Conservation (phyloP, 139 green algal species). For the Coelastrella sp. region DNA sequence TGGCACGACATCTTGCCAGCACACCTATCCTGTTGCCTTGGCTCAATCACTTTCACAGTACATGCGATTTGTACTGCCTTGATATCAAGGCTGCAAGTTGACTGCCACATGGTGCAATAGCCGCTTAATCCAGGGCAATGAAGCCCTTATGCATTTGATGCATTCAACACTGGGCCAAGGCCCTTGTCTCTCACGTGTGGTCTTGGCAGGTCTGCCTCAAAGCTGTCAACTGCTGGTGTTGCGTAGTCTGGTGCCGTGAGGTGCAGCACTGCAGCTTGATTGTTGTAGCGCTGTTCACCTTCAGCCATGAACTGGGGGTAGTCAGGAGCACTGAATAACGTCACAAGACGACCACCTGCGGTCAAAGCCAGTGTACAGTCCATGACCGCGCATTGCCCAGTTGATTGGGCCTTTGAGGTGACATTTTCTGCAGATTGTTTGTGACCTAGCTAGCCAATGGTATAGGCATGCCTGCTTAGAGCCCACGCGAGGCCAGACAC, state of each 20-base stretch:
- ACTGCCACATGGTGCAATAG: too few species aligned
- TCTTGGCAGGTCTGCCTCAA: conserved; percentile 71
- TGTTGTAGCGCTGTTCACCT: conserved; percentile 63
- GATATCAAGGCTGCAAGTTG: too few species aligned
- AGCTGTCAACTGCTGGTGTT: conserved; percentile 70
- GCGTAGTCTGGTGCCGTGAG: conserved; percentile 70
- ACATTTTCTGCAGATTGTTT: too few species aligned
- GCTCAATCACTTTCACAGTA: too few species aligned
- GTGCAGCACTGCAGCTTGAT: conserved; percentile 82
- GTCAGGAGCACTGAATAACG: conserved; percentile 93
- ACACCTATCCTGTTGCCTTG: too few species aligned
- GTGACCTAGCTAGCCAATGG: too few species aligned
- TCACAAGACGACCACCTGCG: conserved; percentile 83
- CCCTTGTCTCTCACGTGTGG: conserved; percentile 53
- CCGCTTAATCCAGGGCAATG: background rate
- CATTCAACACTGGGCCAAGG: background rate
- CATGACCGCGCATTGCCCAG: too few species aligned
- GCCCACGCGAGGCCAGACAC: too few species aligned
- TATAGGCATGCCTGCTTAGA: too few species aligned
- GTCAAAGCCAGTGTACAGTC: background rate
- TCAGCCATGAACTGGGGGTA: conserved; percentile 79
- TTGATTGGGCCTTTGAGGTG: too few species aligned
- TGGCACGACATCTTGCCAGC: too few species aligned
- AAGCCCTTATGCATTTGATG: background rate
- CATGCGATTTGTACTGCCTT: too few species aligned